phyloP scores from a whole-genome alignment of 2,329 filamentous ascomycete species.

The Cladosporium sp. region DNA sequence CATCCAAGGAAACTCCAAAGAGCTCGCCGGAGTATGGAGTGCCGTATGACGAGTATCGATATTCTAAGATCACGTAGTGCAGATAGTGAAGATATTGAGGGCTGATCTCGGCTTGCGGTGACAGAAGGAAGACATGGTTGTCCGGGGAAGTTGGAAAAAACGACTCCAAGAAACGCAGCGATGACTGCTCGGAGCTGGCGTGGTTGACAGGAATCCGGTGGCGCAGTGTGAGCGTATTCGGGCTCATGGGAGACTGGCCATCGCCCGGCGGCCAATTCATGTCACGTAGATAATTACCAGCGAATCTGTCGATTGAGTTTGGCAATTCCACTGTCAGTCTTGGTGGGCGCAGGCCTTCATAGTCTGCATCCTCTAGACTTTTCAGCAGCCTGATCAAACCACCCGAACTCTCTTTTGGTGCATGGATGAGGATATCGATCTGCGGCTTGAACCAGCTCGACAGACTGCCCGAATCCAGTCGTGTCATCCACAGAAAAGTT shows the following conservation, averaged over 20 bases:
- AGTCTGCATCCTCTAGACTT: slow-evolving; percentile 73
- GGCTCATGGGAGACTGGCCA: slow-evolving; percentile 40
- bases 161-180: slow-evolving; percentile 74
- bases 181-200: slow-evolving; percentile 64
- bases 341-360: slow-evolving; percentile 63
- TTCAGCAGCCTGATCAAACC: slow-evolving; percentile 71
- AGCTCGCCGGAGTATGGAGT: slow-evolving; percentile 52
- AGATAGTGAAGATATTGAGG: slow-evolving; percentile 82
- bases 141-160: slow-evolving; percentile 72
- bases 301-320: slow-evolving; percentile 60
- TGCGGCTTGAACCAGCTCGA: slow-evolving; percentile 71
- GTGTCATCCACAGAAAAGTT: slow-evolving; percentile 70
- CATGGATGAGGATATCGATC: slow-evolving; percentile 82
- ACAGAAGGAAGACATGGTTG: slow-evolving; percentile 80
- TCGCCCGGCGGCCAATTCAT: slow-evolving; percentile 65
- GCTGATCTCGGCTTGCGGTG: slow-evolving; percentile 74
- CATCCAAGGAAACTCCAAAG: slow-evolving; percentile 74
- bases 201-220: slow-evolving; percentile 64
- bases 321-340: slow-evolving; percentile 84
- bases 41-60: slow-evolving; percentile 61
- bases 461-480: slow-evolving; percentile 69
- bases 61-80: slow-evolving; percentile 72
- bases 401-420: slow-evolving; percentile 64
- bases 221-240: slow-evolving; percentile 59
- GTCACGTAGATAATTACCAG: slow-evolving; percentile 57